These are phyloP conservation scores for Tylopilus sp. DNA, from an alignment of 768 basidiomycete species.

Conservation along the genomic window DNA sequence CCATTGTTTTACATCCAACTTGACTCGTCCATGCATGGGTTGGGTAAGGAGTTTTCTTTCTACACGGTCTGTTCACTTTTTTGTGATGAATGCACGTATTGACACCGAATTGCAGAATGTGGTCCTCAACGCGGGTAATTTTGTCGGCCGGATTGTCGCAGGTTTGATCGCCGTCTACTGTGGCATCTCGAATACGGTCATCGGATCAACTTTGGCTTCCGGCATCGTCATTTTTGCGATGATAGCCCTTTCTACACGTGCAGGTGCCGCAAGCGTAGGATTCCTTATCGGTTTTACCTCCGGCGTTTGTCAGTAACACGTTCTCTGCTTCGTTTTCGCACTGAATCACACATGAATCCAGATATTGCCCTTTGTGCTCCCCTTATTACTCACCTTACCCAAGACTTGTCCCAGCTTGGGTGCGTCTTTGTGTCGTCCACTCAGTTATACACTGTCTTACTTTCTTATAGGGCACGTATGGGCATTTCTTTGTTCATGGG, in stretches of 20 bases:
- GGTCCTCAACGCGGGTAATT: constrained; percentile 36
- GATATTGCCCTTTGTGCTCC: constrained; percentile 42
- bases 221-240: constrained; percentile 43
- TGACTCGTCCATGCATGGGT: constrained; percentile 46
- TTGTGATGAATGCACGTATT: background rate
- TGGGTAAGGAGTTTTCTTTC: constrained; percentile 47
- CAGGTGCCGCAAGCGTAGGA: constrained; percentile 37
- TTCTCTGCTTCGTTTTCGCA: background rate
- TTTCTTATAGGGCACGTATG: constrained; percentile 34
- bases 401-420: constrained; percentile 48
- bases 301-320: constrained; percentile 38
- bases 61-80: constrained; percentile 40
- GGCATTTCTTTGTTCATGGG: constrained; percentile 48
- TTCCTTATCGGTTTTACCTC: constrained; percentile 47
- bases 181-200: constrained; percentile 45
- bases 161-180: constrained; percentile 35
- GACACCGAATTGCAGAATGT: constrained; percentile 27
- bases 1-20: constrained; percentile 54
- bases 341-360: constrained; percentile 6
- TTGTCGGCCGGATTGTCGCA: constrained; percentile 36
- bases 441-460: background rate
- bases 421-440: constrained; percentile 8
- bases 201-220: constrained; percentile 33
- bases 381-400: constrained; percentile 41
- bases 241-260: constrained; percentile 35